Evolutionary conservation across 2,329 filamentous ascomycete genomes (phyloP).

Genomic region (Claviceps cyperi): DNA sequence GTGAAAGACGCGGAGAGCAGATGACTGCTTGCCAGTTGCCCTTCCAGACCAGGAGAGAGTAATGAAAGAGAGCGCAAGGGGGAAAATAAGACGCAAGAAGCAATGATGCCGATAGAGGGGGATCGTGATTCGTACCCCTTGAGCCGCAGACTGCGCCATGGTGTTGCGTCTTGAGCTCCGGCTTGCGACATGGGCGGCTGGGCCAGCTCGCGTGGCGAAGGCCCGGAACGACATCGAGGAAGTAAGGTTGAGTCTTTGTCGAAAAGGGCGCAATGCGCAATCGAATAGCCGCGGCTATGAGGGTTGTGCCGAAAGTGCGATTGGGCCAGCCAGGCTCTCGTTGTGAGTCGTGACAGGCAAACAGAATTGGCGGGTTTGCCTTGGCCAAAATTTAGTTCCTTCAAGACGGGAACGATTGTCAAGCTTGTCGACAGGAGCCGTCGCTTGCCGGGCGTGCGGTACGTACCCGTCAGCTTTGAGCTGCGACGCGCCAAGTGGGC

Average conservation of each 20-base stretch:
- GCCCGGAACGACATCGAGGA: constrained; percentile 42
- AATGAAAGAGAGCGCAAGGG: neutral
- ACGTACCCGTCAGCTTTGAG: neutral
- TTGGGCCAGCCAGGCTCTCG: neutral
- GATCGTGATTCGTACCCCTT: constrained; percentile 16
- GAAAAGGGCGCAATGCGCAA: constrained; percentile 15
- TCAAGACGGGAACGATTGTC: neutral
- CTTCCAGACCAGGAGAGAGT: neutral
- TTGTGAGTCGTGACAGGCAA: neutral
- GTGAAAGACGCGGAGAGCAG: neutral
- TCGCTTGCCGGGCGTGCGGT: too few relatives aligned
- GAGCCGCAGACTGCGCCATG: constrained; percentile 64
- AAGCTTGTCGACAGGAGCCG: too few relatives aligned
- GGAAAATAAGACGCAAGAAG: neutral
- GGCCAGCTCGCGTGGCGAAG: constrained; percentile 38
- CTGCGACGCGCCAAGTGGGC: neutral
- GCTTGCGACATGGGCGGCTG: constrained; percentile 30
- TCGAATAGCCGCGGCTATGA: constrained; percentile 14
- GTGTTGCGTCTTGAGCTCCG: constrained; percentile 24
- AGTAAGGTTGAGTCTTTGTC: neutral
- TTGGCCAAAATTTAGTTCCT: neutral
- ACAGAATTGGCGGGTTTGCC: neutral
- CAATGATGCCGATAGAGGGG: neutral
- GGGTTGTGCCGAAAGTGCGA: constrained; percentile 7
- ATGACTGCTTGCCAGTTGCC: neutral